Base-by-base conservation (phyloP, 306 rosid genomes). In the Lathyrus sativus region DNA sequence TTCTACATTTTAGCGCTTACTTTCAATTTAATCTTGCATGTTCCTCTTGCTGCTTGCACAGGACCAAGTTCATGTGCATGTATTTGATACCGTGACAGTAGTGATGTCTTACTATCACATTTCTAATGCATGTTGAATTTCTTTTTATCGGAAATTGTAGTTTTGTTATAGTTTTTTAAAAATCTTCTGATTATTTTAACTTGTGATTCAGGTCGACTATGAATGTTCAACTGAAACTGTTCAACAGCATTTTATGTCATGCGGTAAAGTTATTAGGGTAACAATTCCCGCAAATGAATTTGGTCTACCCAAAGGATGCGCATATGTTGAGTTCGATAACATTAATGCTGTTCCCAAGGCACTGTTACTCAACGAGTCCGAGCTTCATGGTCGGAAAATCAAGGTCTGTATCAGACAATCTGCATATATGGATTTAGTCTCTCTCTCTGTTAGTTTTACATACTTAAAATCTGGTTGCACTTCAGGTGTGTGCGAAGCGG, bases 171-270 rank as follows among this genome's bases (percentile, higher is more conserved):
- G 2, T 15, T 15, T 57, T 7, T 57, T 7, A 29, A 7, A 13
- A 49, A 49, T 49, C 55, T 7, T 48, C 26, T 49, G 55, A 49
- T 17, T 17, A 17, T 49, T 7, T 49, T 49, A 17, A 46, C 6
- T 46, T 46, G 13, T 60, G 46, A 60, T 60, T 15, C 49, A 62
- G 51, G 67, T 62, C 19, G 67, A 62, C 11, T 62, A 62, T 19
- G 50, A 37, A 6, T 62, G 67, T 19, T 12, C 50, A 2, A 17
- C 51, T 5, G 11, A 10, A 6, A 7, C 2, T 11, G 51, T 62
- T 5, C 7, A 6, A 19, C 33, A 1, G 1, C 67, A 62, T 62
- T 62, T 62, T 12, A 14, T 11, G 13, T 5, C 51, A 19, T 62
- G 67, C 3, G 67, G 67, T 6, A 12, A 1, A 2, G 51, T 62